Evolutionary conservation across 2,329 filamentous ascomycete genomes (phyloP).

Genomic region (Kalmusia sp.): DNA sequence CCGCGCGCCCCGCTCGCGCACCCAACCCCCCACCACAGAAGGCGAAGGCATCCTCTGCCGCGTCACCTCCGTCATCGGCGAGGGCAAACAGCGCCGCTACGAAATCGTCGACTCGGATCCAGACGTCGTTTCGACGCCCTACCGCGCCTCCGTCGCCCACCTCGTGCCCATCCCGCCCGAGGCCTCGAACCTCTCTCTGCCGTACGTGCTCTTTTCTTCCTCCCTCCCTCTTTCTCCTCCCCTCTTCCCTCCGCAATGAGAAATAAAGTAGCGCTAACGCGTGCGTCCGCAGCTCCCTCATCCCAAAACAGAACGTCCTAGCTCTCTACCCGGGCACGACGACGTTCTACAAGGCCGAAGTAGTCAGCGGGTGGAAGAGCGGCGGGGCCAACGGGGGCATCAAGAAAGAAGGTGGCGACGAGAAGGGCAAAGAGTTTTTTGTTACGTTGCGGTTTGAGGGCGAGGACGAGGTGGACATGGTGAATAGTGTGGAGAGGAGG

Average conservation of each 20-base stretch:
- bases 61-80: slow-evolving; percentile 59
- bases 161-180: slow-evolving; percentile 54
- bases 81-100: slow-evolving; percentile 61
- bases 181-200: slow-evolving; percentile 48
- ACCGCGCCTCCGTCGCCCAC: slow-evolving; percentile 55
- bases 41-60: slow-evolving; percentile 60
- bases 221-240: too few relatives aligned
- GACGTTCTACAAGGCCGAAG: slow-evolving; percentile 62
- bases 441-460: slow-evolving; percentile 58
- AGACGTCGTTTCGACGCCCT: slow-evolving; percentile 47
- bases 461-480: slow-evolving; percentile 53
- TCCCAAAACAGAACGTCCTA: slow-evolving; percentile 53
- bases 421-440: slow-evolving; percentile 50
- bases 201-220: too few relatives aligned
- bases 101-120: slow-evolving; percentile 60
- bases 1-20: slow-evolving; percentile 50
- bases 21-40: slow-evolving; percentile 41
- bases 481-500: slow-evolving; percentile 58
- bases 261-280: too few relatives aligned
- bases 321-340: slow-evolving; percentile 60
- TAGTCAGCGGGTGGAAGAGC: slow-evolving; percentile 51
- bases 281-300: too few relatives aligned
- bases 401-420: slow-evolving; percentile 45
- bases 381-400: slow-evolving; percentile 47
- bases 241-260: too few relatives aligned